phyloP scores from a whole-genome alignment of 192 early-diverging fungal genomes.

The Coemansia sp. region DNA sequence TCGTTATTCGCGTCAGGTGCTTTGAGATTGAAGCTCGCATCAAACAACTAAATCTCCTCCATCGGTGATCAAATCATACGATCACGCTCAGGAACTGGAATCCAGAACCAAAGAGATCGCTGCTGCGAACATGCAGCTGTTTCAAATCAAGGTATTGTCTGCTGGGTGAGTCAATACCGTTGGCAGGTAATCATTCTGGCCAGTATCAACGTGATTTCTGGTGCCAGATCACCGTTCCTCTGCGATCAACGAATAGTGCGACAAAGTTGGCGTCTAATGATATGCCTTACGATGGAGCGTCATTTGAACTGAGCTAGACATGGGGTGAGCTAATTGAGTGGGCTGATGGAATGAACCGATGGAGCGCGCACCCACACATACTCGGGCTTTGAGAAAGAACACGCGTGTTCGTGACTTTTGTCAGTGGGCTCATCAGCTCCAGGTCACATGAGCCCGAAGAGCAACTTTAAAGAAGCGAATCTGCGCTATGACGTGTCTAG shows the following conservation, averaged over 20 bases:
- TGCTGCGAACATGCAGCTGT: background rate
- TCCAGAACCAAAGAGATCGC: background rate
- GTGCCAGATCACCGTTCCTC: background rate
- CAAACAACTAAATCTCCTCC: background rate
- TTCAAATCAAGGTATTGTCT: background rate
- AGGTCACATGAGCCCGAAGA: background rate
- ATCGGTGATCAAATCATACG: background rate
- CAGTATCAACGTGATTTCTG: background rate
- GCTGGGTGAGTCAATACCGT: background rate
- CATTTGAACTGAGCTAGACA: too few relatives aligned
- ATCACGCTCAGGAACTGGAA: background rate
- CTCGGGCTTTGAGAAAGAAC: too few relatives aligned
- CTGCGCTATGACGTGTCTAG: background rate
- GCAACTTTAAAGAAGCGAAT: background rate
- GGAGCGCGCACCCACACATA: too few relatives aligned
- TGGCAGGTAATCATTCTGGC: background rate
- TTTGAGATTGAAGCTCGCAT: background rate
- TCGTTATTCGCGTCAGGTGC: too few relatives aligned
- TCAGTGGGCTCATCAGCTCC: background rate
- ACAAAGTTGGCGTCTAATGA: too few relatives aligned
- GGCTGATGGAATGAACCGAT: too few relatives aligned
- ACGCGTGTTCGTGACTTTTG: background rate
- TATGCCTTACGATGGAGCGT: too few relatives aligned
- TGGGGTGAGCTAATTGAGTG: too few relatives aligned
- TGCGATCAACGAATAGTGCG: too few relatives aligned